Conservation (phyloP, 148 eudicot species). For the Nepenthes gracilis region DNA sequence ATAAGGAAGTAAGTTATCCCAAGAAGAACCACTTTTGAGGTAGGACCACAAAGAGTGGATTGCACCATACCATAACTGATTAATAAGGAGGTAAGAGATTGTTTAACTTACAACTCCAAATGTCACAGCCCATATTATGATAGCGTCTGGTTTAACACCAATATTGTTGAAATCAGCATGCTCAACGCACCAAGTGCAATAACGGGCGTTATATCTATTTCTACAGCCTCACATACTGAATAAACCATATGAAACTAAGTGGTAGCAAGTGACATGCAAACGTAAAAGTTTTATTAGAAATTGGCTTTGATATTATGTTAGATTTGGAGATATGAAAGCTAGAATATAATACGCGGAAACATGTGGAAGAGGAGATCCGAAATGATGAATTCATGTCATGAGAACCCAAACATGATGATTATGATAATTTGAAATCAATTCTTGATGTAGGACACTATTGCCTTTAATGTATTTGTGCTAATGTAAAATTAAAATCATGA, state of each 20-base stretch:
- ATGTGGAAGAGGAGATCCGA: too few relatives aligned
- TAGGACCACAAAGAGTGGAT: constrained; percentile 94
- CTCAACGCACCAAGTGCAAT: constrained; percentile 86
- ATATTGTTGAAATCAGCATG: constrained; percentile 76
- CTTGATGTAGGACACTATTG: too few relatives aligned
- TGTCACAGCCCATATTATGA: constrained; percentile 84
- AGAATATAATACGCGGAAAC: too few relatives aligned
- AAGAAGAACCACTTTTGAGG: constrained; percentile 78
- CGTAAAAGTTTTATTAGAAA: constrained; percentile 38
- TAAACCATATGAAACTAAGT: constrained; percentile 62
- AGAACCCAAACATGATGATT: too few relatives aligned
- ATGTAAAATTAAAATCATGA: too few relatives aligned
- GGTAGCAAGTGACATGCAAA: constrained; percentile 57
- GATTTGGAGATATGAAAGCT: too few relatives aligned
- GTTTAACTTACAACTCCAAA: constrained; percentile 79
- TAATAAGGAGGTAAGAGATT: constrained; percentile 71
- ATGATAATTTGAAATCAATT: too few relatives aligned
- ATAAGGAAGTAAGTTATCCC: constrained; percentile 82
- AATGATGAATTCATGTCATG: too few relatives aligned
- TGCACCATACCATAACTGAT: constrained; percentile 99
- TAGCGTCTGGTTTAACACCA: constrained; percentile 64
- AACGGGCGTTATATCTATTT: constrained; percentile 60
- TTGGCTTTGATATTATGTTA: too few relatives aligned
- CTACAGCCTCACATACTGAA: constrained; percentile 75
- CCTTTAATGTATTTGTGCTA: too few relatives aligned